Evolutionary conservation across 2,329 filamentous ascomycete genomes (phyloP).

Genomic region (Curvularia sp.): DNA sequence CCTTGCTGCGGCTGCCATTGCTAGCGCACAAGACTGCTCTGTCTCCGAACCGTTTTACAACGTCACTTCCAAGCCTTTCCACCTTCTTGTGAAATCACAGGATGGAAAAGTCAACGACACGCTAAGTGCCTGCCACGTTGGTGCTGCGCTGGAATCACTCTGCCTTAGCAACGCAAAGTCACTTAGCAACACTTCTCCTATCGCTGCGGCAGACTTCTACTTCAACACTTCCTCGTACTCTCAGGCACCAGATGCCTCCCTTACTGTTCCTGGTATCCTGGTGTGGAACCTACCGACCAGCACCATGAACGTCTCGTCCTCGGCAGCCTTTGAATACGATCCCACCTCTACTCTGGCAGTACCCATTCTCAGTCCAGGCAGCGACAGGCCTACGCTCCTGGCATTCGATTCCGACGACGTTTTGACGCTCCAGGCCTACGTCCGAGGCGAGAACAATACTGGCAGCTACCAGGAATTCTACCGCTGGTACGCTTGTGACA

Average conservation of each 20-base stretch:
- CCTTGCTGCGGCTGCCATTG: slow-evolving; percentile 33
- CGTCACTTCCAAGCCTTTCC: slow-evolving; percentile 55
- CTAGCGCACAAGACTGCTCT: slow-evolving; percentile 40
- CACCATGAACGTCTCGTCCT: slow-evolving; percentile 27
- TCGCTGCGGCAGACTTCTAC: slow-evolving; percentile 33
- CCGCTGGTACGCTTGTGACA: slow-evolving; percentile 57
- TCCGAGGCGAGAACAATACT: slow-evolving; percentile 48
- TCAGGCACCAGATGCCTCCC: slow-evolving; percentile 20
- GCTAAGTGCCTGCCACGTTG: slow-evolving; percentile 56
- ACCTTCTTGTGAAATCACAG: slow-evolving; percentile 50
- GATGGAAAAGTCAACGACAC: slow-evolving; percentile 51
- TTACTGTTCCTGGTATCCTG: slow-evolving; percentile 49
- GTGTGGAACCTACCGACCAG: slow-evolving; percentile 41
- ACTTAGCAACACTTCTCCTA: slow-evolving; percentile 27
- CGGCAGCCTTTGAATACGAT: slow-evolving; percentile 48
- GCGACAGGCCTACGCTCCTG: slow-evolving; percentile 37
- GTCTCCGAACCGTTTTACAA: slow-evolving; percentile 28
- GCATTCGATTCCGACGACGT: slow-evolving; percentile 51
- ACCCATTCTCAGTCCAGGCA: slow-evolving; percentile 50
- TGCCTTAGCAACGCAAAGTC: slow-evolving; percentile 45
- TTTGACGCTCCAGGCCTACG: slow-evolving; percentile 51
- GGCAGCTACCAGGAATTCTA: slow-evolving; percentile 39
- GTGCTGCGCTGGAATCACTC: slow-evolving; percentile 58
- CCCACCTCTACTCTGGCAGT: slow-evolving; percentile 53
- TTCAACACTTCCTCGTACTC: slow-evolving; percentile 45